Conservation (phyloP, 495 filamentous ascomycete genomes). For the Staphylotrichum longicolle region DNA sequence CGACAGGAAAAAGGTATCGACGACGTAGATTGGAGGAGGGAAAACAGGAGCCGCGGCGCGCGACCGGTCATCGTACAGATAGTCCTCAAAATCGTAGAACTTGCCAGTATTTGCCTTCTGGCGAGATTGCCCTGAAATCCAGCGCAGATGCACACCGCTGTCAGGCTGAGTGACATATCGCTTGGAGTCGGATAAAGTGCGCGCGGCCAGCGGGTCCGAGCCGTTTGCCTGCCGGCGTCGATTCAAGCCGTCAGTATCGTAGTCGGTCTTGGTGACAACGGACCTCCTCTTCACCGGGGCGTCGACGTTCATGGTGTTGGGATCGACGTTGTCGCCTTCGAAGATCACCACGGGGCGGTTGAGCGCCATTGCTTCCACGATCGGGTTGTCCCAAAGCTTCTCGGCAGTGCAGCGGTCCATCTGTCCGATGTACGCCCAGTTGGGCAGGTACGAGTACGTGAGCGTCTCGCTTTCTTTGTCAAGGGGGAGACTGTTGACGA, state of each 20-base stretch:
- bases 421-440: neutral
- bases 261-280: neutral
- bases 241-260: neutral
- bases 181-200: neutral
- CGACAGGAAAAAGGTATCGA: neutral
- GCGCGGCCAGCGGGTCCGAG: neutral
- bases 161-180: neutral
- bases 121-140: neutral
- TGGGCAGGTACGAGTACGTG: neutral
- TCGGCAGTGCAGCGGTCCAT: neutral
- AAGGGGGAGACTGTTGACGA: neutral
- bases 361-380: neutral
- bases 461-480: neutral
- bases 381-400: neutral
- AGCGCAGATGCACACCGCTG: conserved; percentile 1
- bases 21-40: neutral
- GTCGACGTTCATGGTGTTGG: neutral
- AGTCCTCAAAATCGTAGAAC: neutral
- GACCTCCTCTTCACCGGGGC: neutral
- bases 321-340: neutral
- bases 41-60: neutral
- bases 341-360: neutral
- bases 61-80: neutral
- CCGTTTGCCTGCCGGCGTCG: neutral
- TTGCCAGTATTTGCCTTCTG: neutral